A percentile compares a stretch with the other conserved stretches of the same genome.
phyloP scores from a whole-genome alignment of 2,329 filamentous ascomycete species.

The Microdochium bolleyi region DNA sequence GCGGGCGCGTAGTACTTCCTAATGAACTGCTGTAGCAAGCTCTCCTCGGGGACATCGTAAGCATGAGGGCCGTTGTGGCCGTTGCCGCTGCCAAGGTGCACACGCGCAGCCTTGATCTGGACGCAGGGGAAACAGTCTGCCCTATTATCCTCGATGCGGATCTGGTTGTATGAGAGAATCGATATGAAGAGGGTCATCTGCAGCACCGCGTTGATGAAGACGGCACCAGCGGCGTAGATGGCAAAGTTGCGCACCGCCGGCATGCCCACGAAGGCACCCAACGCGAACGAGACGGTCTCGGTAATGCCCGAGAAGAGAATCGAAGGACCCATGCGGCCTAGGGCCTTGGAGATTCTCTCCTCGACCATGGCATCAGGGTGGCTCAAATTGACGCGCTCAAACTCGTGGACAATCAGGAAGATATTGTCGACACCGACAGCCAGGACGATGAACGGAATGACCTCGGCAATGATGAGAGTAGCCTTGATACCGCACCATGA shows the following conservation, averaged over 20 bases:
- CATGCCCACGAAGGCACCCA: slow-evolving; percentile 94
- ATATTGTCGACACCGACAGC: slow-evolving; percentile 98
- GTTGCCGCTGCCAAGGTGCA: slow-evolving; percentile 56
- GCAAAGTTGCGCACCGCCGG: slow-evolving; percentile 97
- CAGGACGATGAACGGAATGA: slow-evolving; percentile 94
- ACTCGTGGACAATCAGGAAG: slow-evolving; percentile 96
- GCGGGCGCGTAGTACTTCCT: slow-evolving; percentile 80
- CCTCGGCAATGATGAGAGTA: slow-evolving; percentile 94
- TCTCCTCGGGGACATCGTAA: slow-evolving; percentile 77
- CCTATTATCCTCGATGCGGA: slow-evolving; percentile 77
- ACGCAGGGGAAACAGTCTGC: slow-evolving; percentile 91
- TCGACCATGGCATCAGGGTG: slow-evolving; percentile 85
- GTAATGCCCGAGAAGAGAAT: slow-evolving; percentile 93
- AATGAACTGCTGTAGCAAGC: slow-evolving; percentile 77
- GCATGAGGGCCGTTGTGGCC: slow-evolving; percentile 49
- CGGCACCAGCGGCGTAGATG: slow-evolving; percentile 89
- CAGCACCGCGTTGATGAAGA: slow-evolving; percentile 93
- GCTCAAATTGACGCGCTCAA: slow-evolving; percentile 87
- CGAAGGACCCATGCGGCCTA: slow-evolving; percentile 95
- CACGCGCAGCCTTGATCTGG: slow-evolving; percentile 65
- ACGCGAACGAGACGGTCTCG: slow-evolving; percentile 86
- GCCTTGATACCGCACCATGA: slow-evolving; percentile 88
- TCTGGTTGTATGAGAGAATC: slow-evolving; percentile 83
- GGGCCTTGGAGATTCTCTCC: slow-evolving; percentile 73
- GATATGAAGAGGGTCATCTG: slow-evolving; percentile 97